Conservation (phyloP, 352 stramenopile species). For the Pilasporangium apinafurcum region DNA sequence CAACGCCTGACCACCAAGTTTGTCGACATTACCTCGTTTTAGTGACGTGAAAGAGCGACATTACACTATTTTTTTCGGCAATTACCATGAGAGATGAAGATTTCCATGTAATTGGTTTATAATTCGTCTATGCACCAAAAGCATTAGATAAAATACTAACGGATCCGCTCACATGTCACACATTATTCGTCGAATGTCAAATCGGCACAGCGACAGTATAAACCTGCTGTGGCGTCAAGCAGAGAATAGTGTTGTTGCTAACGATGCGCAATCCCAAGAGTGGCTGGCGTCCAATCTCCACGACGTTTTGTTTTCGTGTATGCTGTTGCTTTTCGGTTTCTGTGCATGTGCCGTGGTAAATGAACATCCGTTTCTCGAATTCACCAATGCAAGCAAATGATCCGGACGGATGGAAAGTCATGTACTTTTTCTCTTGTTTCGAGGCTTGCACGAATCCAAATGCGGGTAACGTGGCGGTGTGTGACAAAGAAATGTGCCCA, state of each 20-base stretch:
- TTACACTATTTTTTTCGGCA: not conserved
- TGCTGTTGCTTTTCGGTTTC: conserved; percentile 24
- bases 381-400: conserved; percentile 71
- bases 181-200: not conserved
- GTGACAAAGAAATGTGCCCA: conserved; percentile 22
- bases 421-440: conserved; percentile 85
- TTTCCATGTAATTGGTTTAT: not conserved
- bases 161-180: not conserved
- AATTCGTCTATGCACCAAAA: not conserved
- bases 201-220: conserved; percentile 20
- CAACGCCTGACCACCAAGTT: conserved; percentile 12
- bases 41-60: conserved; percentile 16
- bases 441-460: conserved; percentile 85
- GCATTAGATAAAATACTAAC: conserved; percentile 1
- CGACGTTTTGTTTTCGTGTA: conserved; percentile 55
- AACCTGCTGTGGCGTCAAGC: conserved; percentile 46
- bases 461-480: conserved; percentile 55
- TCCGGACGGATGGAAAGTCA: conserved; percentile 42
- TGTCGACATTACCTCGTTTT: conserved; percentile 4
- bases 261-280: conserved; percentile 51
- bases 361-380: conserved; percentile 69
- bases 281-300: conserved; percentile 64
- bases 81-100: too few relatives aligned
- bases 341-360: conserved; percentile 43
- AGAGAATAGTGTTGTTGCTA: conserved; percentile 31